phyloP scores from a whole-genome alignment of 1,284 basidiomycete species.

The Cerioporus squamosus region DNA sequence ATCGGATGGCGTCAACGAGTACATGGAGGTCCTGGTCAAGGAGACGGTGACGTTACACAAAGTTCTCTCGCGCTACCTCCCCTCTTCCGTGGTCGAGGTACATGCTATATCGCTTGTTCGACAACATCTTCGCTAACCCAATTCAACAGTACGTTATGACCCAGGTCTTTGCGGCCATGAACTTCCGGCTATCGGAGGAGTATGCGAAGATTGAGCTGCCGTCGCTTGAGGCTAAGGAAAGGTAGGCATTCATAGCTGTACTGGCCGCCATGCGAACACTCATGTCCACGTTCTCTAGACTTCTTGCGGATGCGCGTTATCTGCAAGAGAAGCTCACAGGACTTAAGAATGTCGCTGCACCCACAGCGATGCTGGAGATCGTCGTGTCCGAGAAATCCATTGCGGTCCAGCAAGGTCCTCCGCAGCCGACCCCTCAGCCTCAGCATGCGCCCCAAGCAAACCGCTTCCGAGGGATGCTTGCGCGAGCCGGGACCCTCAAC shows the following conservation, averaged over 20 bases:
- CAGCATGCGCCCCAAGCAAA: slow-evolving; percentile 14
- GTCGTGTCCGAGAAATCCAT: slow-evolving; percentile 77
- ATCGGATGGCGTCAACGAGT: slow-evolving; percentile 69
- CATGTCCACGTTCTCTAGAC: slow-evolving; percentile 43
- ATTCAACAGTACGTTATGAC: slow-evolving; percentile 80
- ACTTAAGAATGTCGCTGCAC: slow-evolving; percentile 69
- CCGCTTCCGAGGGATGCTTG: slow-evolving; percentile 35
- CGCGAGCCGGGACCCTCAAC: slow-evolving; percentile 27
- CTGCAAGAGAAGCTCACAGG: slow-evolving; percentile 74
- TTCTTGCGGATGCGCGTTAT: slow-evolving; percentile 79
- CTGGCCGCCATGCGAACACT: neutral
- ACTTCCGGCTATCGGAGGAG: slow-evolving; percentile 85
- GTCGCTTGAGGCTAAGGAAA: slow-evolving; percentile 79
- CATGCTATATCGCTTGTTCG: slow-evolving; percentile 29
- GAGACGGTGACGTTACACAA: slow-evolving; percentile 97
- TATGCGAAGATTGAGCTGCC: slow-evolving; percentile 82
- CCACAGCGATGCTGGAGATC: slow-evolving; percentile 79
- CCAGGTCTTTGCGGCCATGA: slow-evolving; percentile 91
- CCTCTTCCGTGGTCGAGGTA: slow-evolving; percentile 80
- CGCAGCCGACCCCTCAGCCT: slow-evolving; percentile 16
- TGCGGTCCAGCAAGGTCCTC: slow-evolving; percentile 34
- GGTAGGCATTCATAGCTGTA: slow-evolving; percentile 49
- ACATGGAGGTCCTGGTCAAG: slow-evolving; percentile 92
- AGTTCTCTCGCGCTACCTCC: slow-evolving; percentile 91
- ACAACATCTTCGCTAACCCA: neutral